Base-by-base conservation (phyloP, 129 eudicot species). In the Flaveria trinervia region DNA sequence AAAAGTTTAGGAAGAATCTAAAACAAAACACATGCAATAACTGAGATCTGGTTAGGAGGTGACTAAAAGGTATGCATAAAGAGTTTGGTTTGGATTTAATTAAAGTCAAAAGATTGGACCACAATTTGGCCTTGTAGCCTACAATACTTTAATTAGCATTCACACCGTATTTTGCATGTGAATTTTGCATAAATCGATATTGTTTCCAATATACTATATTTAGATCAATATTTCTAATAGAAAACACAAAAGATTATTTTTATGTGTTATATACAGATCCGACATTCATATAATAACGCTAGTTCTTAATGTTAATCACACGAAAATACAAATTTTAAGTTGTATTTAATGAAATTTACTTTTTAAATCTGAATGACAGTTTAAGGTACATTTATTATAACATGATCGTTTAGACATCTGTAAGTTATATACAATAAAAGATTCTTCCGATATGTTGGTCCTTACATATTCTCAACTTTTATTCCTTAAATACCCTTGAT, bases 81-180 rank as follows among this genome's bases (percentile, higher is more conserved):
- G 61, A 59, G 82, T 78, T 78, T 43, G 69, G 82, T 78, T 78
- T 62, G 77, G 50, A 20, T 71, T 52, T 30, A 62, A 62, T 68
- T 66, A 67, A 80, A 80, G 79, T 80, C 84, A 67, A 74, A 73
- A 73, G 56, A 30, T 44, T 75, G 84, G 84, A 80, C 84, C 84
- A 73, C 79, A 73, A n/a, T 17, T 45, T 70, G 55, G 69, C 26
- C 62, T 25, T 76, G 54, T 70, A 46, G 73, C 84, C 70, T 55
- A 73, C 74, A 80, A 65, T 80, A 44, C 46, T 68, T 70, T 55
- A 43, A 79, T 72, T 66, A 73, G 75, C 79, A 23, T 80, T 80
- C 79, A 66, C 84, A 80, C 83, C 46, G 23, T 26, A 16, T 55
- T 68, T 68, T 43, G 60, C 20, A 50, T 48, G 70, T 69, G 69